phyloP scores from a whole-genome alignment of 169 alveolate species.

The Plasmodium coatneyi region DNA sequence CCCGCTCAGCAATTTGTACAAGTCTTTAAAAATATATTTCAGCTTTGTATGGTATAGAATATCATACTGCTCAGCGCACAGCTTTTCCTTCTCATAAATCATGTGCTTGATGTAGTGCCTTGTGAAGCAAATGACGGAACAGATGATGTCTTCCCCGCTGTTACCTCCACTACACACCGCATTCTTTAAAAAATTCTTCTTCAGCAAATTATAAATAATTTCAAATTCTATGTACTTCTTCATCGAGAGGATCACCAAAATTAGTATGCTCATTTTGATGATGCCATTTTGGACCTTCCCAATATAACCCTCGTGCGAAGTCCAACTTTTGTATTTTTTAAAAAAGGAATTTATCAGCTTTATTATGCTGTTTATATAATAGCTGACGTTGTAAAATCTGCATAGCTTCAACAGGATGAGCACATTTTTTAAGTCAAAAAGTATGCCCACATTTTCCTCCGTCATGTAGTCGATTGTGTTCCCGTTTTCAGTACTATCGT shows the following conservation, averaged over 20 bases:
- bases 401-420: constrained; percentile 48
- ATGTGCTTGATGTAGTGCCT: constrained; percentile 52
- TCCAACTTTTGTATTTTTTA: constrained; percentile 47
- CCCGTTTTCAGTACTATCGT: neutral
- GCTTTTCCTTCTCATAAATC: constrained; percentile 43
- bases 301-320: neutral
- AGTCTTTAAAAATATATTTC: constrained; percentile 71
- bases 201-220: constrained; percentile 67
- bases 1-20: constrained; percentile 23
- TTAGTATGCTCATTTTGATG: constrained; percentile 50
- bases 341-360: constrained; percentile 44
- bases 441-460: constrained; percentile 13
- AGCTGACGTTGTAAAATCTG: constrained; percentile 67
- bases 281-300: constrained; percentile 30
- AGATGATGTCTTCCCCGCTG: constrained; percentile 1
- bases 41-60: constrained; percentile 65
- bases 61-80: constrained; percentile 68
- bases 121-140: constrained; percentile 27
- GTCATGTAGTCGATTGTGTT: neutral
- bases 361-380: constrained; percentile 31
- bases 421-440: constrained; percentile 67
- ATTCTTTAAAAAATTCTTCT: constrained; percentile 66
- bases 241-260: constrained; percentile 52
- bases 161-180: constrained; percentile 1
- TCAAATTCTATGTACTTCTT: constrained; percentile 74